Evolutionary conservation across 495 filamentous ascomycete species (phyloP).

Genomic region (Penicillium diatomitis): DNA sequence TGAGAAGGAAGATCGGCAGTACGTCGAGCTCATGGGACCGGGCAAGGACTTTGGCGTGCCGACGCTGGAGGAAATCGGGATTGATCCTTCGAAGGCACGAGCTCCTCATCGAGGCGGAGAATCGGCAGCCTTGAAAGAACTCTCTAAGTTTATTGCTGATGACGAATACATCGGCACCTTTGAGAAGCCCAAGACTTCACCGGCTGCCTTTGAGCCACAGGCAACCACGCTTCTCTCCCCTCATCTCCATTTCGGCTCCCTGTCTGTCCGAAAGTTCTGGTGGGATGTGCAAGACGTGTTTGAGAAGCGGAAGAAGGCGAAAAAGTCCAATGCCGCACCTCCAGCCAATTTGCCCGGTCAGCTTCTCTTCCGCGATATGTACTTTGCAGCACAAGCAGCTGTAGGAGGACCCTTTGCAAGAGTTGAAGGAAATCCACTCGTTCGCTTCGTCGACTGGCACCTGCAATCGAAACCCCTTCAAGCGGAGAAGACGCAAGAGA

Average conservation of each 20-base stretch:
- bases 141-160: constrained; percentile 44
- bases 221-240: constrained; percentile 60
- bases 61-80: constrained; percentile 53
- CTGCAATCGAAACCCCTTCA: constrained; percentile 43
- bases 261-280: constrained; percentile 57
- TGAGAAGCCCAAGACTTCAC: constrained; percentile 60
- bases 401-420: constrained; percentile 49
- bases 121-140: constrained; percentile 41
- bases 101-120: constrained; percentile 58
- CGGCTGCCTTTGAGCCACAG: constrained; percentile 58
- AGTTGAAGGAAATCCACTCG: constrained; percentile 48
- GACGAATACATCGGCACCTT: constrained; percentile 57
- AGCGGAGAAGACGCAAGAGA: constrained; percentile 9
- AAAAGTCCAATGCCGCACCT: constrained; percentile 39
- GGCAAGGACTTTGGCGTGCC: constrained; percentile 52
- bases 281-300: constrained; percentile 53
- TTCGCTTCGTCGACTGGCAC: constrained; percentile 64
- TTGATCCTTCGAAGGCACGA: constrained; percentile 37
- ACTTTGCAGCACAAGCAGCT: constrained; percentile 60
- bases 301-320: constrained; percentile 30
- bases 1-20: constrained; percentile 38
- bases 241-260: constrained; percentile 60
- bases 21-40: constrained; percentile 49
- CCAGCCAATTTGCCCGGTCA: constrained; percentile 59
- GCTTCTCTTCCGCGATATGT: constrained; percentile 67